Evolutionary conservation across 805 yeast genomes (phyloP), one percentile per base, ranked within the genome.

Genomic region (Yarrowia divulgata): DNA sequence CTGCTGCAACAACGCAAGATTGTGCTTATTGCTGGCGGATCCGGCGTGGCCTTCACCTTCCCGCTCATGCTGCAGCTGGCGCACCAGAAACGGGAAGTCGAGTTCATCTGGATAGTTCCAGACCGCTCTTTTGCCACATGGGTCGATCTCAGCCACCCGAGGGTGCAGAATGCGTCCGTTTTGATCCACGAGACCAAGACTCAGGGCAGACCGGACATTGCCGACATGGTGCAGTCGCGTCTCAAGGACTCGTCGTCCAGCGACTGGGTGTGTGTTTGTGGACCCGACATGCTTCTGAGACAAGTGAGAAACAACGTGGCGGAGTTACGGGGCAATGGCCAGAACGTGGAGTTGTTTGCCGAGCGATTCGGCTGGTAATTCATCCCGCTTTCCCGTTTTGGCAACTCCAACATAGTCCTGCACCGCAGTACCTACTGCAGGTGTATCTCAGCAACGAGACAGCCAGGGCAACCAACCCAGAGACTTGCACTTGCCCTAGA

Each of bases 31-130:
- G 73, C 78, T 23, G 78, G 78, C n/a, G 78, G 78, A 12, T 75
- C 78, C 10, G 78, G 78, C 34, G 75, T 76, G 37, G 77, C 78
- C 3, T 76, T 73, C 68, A 74, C 78, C 19, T 76, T 70, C 67
- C 77, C 78, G 13, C 68, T 73, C 45, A 72, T 67, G 45, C 71
- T 67, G 48, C 67, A 71, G 50, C 45, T 52, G 40, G 49, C 62
- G 10, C 42, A 50, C 62, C 60, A 66, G 14, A 42, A 66, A 12
- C 10, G 62, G 43, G 76, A 74, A 46, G 71, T 75, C 45, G 71
- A 71, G 67, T 74, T 76, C 66, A 63, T 76, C 57, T 76, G 78
- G 78, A 73, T 76, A 23, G 71, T 76, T 18, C 78, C 78, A 14
- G 69, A 73, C 48, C 72, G 74, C n/a, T 68, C 71, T 40, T 76